These are phyloP conservation scores for Mucor velutinosus DNA, from an alignment of 371 early-diverging fungal species.

Conservation along the genomic window DNA sequence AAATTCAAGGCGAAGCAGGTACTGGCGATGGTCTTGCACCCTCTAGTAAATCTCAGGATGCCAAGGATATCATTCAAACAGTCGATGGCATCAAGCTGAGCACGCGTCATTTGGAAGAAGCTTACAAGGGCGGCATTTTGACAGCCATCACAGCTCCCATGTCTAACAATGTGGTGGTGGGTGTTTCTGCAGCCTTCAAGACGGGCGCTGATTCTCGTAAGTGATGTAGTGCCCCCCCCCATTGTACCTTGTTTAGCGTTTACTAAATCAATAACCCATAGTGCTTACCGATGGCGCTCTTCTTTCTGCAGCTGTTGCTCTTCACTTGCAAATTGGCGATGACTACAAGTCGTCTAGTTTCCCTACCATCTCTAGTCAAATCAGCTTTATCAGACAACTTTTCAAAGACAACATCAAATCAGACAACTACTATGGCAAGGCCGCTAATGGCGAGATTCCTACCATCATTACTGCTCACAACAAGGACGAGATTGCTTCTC, in stretches of 20 bases:
- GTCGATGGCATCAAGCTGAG: slow-evolving; percentile 61
- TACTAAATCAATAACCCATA: background rate
- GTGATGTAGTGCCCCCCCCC: background rate
- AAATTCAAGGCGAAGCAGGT: slow-evolving; percentile 50
- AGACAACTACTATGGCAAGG: slow-evolving; percentile 40
- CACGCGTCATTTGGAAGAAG: slow-evolving; percentile 54
- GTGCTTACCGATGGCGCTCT: slow-evolving; percentile 28
- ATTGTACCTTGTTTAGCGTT: background rate
- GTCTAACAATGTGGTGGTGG: slow-evolving; percentile 39
- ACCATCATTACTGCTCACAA: slow-evolving; percentile 61
- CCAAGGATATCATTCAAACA: slow-evolving; percentile 39
- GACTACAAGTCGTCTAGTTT: slow-evolving; percentile 43
- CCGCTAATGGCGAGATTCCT: slow-evolving; percentile 65
- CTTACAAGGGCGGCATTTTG: slow-evolving; percentile 61
- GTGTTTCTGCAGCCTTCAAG: slow-evolving; percentile 55
- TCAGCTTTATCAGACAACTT: slow-evolving; percentile 59
- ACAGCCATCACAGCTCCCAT: slow-evolving; percentile 53
- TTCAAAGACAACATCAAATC: slow-evolving; percentile 32
- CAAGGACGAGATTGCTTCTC: slow-evolving; percentile 73
- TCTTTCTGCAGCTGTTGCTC: slow-evolving; percentile 53
- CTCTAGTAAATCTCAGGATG: slow-evolving; percentile 19
- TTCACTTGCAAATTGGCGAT: slow-evolving; percentile 66
- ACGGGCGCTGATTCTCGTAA: slow-evolving; percentile 47
- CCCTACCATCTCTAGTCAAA: slow-evolving; percentile 68
- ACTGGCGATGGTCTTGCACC: slow-evolving; percentile 53